Percentiles rank a stretch among this genome's conserved stretches.
phyloP scores from a whole-genome alignment of 2,329 filamentous ascomycete genomes.

The Penicillium sp. region DNA sequence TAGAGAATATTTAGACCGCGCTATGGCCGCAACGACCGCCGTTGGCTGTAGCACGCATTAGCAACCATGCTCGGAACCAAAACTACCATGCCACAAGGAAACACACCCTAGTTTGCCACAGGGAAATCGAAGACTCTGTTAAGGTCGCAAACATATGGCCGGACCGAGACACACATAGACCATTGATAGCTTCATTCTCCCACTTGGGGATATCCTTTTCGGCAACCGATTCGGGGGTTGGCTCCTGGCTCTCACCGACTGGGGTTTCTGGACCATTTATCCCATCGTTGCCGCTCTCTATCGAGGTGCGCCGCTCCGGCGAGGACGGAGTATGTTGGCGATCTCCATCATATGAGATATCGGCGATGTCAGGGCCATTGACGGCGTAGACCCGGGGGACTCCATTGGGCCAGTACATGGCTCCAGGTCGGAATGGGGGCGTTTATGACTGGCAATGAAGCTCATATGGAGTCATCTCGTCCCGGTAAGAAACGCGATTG shows the following conservation, averaged over 20 bases:
- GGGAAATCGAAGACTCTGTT: constrained; percentile 78
- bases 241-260: neutral
- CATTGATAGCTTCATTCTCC: constrained; percentile 67
- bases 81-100: neutral
- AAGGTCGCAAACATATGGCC: constrained; percentile 87
- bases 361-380: constrained; percentile 44
- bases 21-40: constrained; percentile 79
- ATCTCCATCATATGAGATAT: constrained; percentile 27
- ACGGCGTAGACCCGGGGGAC: constrained; percentile 51
- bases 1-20: constrained; percentile 78
- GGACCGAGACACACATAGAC: constrained; percentile 72
- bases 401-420: constrained; percentile 54
- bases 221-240: constrained; percentile 18
- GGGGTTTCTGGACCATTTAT: neutral
- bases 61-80: constrained; percentile 22
- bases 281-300: constrained; percentile 24
- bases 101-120: constrained; percentile 92
- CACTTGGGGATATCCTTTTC: constrained; percentile 35
- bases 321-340: constrained; percentile 13
- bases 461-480: constrained; percentile 43
- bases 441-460: constrained; percentile 25
- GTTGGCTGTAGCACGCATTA: constrained; percentile 63
- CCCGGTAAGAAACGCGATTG: constrained; percentile 1
- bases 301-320: constrained; percentile 24
- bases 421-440: constrained; percentile 29